phyloP scores from a whole-genome alignment of 495 filamentous ascomycete genomes.

The Talaromyces borbonicus region DNA sequence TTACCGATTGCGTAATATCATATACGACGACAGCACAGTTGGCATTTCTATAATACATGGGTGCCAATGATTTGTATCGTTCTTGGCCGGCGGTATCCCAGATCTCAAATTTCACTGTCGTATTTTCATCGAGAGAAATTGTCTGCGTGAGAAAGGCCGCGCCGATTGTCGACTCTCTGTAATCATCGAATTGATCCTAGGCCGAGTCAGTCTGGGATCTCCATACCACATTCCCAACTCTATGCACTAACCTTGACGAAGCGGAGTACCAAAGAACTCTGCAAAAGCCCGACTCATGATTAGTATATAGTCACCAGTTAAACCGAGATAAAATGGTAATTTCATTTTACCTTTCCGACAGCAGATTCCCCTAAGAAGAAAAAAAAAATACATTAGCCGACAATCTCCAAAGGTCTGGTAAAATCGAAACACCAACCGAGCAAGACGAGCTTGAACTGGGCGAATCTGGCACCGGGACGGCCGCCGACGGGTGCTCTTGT shows the following conservation, averaged over 20 bases:
- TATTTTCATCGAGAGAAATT: slow-evolving; percentile 92
- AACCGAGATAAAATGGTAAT: slow-evolving; percentile 14
- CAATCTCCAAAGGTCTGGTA: background rate
- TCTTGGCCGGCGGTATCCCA: slow-evolving; percentile 99
- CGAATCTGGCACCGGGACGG: slow-evolving; percentile 76
- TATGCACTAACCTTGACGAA: slow-evolving; percentile 76
- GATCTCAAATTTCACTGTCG: slow-evolving; percentile 99
- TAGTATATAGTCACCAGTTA: slow-evolving; percentile 20
- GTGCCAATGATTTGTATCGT: slow-evolving; percentile 93
- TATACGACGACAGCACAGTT: slow-evolving; percentile 99
- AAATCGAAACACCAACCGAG: slow-evolving; percentile 55
- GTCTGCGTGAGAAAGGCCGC: slow-evolving; percentile 98
- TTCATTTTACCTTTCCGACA: slow-evolving; percentile 76
- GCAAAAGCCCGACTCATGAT: slow-evolving; percentile 13
- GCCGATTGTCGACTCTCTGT: slow-evolving; percentile 97
- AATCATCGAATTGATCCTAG: slow-evolving; percentile 99
- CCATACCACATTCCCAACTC: background rate
- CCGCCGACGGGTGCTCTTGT: slow-evolving; percentile 66
- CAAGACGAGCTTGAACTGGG: slow-evolving; percentile 97
- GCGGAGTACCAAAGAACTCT: slow-evolving; percentile 95
- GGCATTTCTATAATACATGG: slow-evolving; percentile 99
- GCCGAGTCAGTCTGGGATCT: slow-evolving; percentile 7
- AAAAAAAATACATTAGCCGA: slow-evolving; percentile 22
- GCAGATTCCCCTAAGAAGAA: slow-evolving; percentile 78
- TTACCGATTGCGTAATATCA: slow-evolving; percentile 96